Evolutionary conservation across 805 yeast species (phyloP).

Genomic region (Nadsonia fulvescens): DNA sequence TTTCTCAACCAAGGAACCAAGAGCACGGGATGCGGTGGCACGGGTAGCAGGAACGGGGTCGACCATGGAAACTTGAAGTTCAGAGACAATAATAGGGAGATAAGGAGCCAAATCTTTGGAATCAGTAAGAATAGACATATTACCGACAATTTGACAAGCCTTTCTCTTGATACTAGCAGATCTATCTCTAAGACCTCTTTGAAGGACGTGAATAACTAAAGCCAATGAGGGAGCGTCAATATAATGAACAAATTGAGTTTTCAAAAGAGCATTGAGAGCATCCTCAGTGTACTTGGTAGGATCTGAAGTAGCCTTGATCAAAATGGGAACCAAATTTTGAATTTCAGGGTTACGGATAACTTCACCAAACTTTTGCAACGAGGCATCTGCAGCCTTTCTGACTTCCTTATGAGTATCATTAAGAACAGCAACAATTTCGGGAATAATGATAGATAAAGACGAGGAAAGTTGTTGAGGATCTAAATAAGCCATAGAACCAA

Average conservation of each 20-base stretch:
- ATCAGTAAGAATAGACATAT: conserved; percentile 93
- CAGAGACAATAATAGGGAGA: conserved; percentile 55
- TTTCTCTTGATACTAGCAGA: conserved; percentile 85
- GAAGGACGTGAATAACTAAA: conserved; percentile 80
- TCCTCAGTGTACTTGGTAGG: conserved; percentile 80
- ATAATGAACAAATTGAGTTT: conserved; percentile 90
- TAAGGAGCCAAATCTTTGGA: conserved; percentile 73
- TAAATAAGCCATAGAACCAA: conserved; percentile 95
- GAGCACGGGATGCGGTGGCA: conserved; percentile 92
- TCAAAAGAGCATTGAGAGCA: conserved; percentile 70
- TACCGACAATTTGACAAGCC: conserved; percentile 96
- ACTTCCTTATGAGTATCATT: conserved; percentile 95
- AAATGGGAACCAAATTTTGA: conserved; percentile 70
- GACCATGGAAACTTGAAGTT: conserved; percentile 86
- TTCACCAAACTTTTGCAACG: conserved; percentile 84
- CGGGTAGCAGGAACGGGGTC: conserved; percentile 96
- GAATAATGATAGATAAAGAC: conserved; percentile 77
- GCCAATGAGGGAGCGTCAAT: conserved; percentile 97
- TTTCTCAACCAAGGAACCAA: conserved; percentile 90
- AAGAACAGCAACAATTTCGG: conserved; percentile 87
- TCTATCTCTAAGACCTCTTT: conserved; percentile 87
- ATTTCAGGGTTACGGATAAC: conserved; percentile 96
- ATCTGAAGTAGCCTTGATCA: conserved; percentile 87
- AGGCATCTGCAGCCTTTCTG: conserved; percentile 79
- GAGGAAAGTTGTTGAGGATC: conserved; percentile 88